Conservation (phyloP, 106 monocot species). For the Acorus calamus region DNA sequence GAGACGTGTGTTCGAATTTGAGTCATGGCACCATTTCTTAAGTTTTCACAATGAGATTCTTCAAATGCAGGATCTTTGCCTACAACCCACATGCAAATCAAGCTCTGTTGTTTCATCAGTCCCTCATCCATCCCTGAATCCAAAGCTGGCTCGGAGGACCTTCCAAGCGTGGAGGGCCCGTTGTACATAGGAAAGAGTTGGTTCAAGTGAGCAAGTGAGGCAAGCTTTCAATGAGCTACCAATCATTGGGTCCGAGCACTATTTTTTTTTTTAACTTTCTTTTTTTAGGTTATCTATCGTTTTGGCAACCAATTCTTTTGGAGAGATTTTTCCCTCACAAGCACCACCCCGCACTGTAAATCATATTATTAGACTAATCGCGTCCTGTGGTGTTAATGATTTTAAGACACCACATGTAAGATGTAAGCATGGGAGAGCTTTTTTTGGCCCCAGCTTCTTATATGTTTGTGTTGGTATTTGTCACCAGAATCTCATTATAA, state of each 20-base stretch:
- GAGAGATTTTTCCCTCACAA: not conserved
- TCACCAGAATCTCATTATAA: too few relatives aligned
- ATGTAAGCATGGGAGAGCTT: slow-evolving; percentile 1
- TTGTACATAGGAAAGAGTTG: slow-evolving; percentile 13
- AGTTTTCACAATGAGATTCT: not conserved
- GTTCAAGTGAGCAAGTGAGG: not conserved
- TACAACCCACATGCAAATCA: slow-evolving; percentile 13
- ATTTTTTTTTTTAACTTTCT: not conserved
- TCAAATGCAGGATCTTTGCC: slow-evolving; percentile 7
- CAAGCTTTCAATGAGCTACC: slow-evolving; percentile 6
- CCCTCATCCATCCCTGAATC: not conserved
- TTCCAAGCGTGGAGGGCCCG: not conserved
- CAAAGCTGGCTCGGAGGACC: not conserved
- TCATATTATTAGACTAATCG: slow-evolving; percentile 9
- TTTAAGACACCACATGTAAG: slow-evolving; percentile 9
- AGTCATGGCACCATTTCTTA: not conserved
- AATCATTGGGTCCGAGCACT: slow-evolving; percentile 6
- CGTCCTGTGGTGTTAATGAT: slow-evolving; percentile 10
- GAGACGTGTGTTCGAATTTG: not conserved
- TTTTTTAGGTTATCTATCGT: not conserved
- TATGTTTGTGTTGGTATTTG: too few relatives aligned
- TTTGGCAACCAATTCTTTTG: slow-evolving; percentile 9
- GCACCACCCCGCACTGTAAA: slow-evolving; percentile 7
- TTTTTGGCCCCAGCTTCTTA: too few relatives aligned
- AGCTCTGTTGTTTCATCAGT: not conserved